phyloP scores from a whole-genome alignment of 352 stramenopile genomes.

The Phytophthora sojae region DNA sequence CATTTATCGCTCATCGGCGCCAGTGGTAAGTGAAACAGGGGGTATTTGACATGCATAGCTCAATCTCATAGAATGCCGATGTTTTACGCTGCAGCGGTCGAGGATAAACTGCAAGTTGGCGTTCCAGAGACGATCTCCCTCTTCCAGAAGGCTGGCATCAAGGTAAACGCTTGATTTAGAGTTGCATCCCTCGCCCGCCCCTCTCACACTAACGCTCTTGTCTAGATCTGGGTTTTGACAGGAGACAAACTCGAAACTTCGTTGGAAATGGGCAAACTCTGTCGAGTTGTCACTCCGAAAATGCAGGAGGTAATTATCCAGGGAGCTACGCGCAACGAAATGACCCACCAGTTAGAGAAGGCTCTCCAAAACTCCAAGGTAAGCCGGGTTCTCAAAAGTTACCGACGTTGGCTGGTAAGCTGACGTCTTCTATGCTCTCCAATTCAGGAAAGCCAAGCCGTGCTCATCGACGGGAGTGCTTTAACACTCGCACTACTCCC shows the following conservation, averaged over 20 bases:
- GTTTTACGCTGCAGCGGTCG: conserved; percentile 81
- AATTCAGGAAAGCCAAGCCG: conserved; percentile 63
- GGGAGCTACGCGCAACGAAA: conserved; percentile 50
- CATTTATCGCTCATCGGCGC: conserved; percentile 88
- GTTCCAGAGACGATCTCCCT: conserved; percentile 94
- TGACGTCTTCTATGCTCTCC: background rate
- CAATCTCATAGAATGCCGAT: background rate
- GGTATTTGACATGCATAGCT: background rate
- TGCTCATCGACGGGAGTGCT: conserved; percentile 75
- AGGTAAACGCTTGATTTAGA: conserved; percentile 66
- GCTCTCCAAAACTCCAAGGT: conserved; percentile 59
- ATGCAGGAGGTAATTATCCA: conserved; percentile 84
- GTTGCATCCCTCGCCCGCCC: background rate
- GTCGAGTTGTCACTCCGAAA: conserved; percentile 79
- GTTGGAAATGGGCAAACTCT: conserved; percentile 97
- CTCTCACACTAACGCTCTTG: background rate
- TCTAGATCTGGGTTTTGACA: conserved; percentile 93
- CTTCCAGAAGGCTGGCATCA: conserved; percentile 94
- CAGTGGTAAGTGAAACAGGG: conserved; percentile 55
- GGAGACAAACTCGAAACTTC: conserved; percentile 99
- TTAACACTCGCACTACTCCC: conserved; percentile 66
- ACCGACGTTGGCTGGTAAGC: background rate
- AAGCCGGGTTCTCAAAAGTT: background rate
- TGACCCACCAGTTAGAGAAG: conserved; percentile 59
- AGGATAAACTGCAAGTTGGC: conserved; percentile 98